These are phyloP conservation scores for Ustilago hordei DNA, from an alignment of 1,284 basidiomycete genomes.

Conservation along the genomic window DNA sequence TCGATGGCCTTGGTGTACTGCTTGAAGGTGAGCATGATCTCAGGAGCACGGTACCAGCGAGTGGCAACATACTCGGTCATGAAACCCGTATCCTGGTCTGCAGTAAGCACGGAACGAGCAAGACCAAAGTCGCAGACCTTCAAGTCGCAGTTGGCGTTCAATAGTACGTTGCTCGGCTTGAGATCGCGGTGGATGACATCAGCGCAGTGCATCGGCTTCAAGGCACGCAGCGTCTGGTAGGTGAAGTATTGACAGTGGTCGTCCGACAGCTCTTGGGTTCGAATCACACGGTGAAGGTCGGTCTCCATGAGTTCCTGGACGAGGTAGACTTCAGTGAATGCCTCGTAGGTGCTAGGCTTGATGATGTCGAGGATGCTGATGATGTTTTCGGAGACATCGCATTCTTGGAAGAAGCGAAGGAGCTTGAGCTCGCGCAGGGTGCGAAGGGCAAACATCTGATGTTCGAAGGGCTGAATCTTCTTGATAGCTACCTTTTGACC, in stretches of 20 bases:
- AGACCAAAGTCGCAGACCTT: constrained; percentile 70
- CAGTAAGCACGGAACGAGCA: constrained; percentile 65
- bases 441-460: constrained; percentile 69
- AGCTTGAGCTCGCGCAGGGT: constrained; percentile 68
- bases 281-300: constrained; percentile 68
- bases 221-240: constrained; percentile 76
- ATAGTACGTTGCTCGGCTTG: constrained; percentile 65
- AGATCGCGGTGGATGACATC: constrained; percentile 68
- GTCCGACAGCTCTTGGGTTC: constrained; percentile 71
- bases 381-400: constrained; percentile 66
- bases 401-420: constrained; percentile 67
- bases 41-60: constrained; percentile 68
- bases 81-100: constrained; percentile 66
- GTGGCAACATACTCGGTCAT: constrained; percentile 70
- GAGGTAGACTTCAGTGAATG: constrained; percentile 91
- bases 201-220: constrained; percentile 69
- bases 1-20: constrained; percentile 70
- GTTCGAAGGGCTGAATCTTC: constrained; percentile 68
- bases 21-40: constrained; percentile 70
- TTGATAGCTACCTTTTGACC: constrained; percentile 72
- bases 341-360: constrained; percentile 75
- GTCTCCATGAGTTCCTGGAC: constrained; percentile 73
- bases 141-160: constrained; percentile 68
- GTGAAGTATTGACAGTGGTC: constrained; percentile 96
- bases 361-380: constrained; percentile 62